phyloP scores from a whole-genome alignment of 345 rosid species.

The Physaria fendleri region DNA sequence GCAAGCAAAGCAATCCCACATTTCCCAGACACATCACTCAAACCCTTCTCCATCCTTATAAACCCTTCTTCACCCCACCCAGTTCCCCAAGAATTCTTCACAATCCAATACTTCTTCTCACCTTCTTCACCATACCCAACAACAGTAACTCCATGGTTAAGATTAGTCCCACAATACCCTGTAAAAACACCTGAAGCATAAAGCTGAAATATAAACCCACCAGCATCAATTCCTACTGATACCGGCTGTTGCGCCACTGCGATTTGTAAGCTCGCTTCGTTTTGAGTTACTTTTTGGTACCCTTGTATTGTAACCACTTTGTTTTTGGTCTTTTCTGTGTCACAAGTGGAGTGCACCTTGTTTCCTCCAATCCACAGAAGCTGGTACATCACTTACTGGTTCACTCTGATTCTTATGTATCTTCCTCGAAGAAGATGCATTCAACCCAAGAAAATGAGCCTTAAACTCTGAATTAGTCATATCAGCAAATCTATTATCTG shows the following conservation, averaged over 20 bases:
- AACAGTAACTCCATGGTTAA: conserved; percentile 72
- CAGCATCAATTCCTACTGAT: conserved; percentile 77
- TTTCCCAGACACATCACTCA: conserved; percentile 32
- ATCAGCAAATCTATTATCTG: conserved; percentile 80
- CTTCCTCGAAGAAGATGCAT: background rate
- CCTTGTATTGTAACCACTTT: conserved; percentile 46
- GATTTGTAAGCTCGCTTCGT: conserved; percentile 50
- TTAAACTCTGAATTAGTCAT: conserved; percentile 69
- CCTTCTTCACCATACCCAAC: conserved; percentile 66
- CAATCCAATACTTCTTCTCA: conserved; percentile 58
- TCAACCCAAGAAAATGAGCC: conserved; percentile 42
- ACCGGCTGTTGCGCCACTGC: conserved; percentile 70
- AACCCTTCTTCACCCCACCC: conserved; percentile 89
- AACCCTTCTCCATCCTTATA: conserved; percentile 48
- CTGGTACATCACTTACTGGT: conserved; percentile 21
- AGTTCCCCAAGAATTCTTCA: conserved; percentile 90
- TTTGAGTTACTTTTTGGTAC: conserved; percentile 31
- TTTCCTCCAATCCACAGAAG: conserved; percentile 67
- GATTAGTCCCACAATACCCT: conserved; percentile 50
- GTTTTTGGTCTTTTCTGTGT: conserved; percentile 30
- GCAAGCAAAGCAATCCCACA: conserved; percentile 81
- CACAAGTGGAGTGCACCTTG: conserved; percentile 70
- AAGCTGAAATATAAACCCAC: conserved; percentile 54
- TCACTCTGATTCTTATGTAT: background rate
- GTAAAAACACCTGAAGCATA: conserved; percentile 58